Base-by-base conservation (phyloP, 1,284 basidiomycete species). In the Ganoderma lucidum region DNA sequence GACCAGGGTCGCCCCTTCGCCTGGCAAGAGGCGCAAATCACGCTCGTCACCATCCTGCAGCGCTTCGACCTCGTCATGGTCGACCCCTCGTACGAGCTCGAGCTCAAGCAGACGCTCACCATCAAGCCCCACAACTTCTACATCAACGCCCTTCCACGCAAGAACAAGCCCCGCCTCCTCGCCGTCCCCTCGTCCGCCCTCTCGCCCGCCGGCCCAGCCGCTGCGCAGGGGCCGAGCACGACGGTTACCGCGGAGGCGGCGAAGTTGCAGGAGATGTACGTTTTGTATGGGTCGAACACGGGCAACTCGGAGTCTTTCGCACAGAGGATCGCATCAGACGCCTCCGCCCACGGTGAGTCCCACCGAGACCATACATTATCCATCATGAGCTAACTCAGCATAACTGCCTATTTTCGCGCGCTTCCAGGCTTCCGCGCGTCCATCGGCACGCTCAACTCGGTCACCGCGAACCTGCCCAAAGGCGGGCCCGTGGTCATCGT, bases 231-330 rank as follows among this genome's bases (percentile, higher is more conserved):
- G 9, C 59, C 59, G 23, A 42, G 14, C 59, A 28, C 59, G 5
- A 61, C 59, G 9, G 9, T 4, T 15, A n/a, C 53, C 28, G 62
- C 41, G 3, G 69, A 44, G 6, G 56, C 63, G 1, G 41, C 53
- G 53, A 64, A 66, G 64, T 63, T 70, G 30, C 69, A 74, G 51
- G 80, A 80, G 30, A 53, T 85, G 55, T 83, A 84, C 69, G 76
- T 85, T 6, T 74, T 85, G 32, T 85, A 84, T 71, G 85, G 85
- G 0, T 85, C 83, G 44, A 88, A 88, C 77, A 83, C 84, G 0
- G 86, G 86, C 2, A 84, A 82, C 2, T 87, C 83, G 37, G 84
- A 87, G 73, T 80, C 82, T 15, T 86, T 88, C 67, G 85, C 86
- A 3, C 83, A 85, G 75, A 78, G 85, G 30, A 74, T 88, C 30